Evolutionary conservation across 495 filamentous ascomycete species (phyloP).

Genomic region (Schizothecium vesticola): DNA sequence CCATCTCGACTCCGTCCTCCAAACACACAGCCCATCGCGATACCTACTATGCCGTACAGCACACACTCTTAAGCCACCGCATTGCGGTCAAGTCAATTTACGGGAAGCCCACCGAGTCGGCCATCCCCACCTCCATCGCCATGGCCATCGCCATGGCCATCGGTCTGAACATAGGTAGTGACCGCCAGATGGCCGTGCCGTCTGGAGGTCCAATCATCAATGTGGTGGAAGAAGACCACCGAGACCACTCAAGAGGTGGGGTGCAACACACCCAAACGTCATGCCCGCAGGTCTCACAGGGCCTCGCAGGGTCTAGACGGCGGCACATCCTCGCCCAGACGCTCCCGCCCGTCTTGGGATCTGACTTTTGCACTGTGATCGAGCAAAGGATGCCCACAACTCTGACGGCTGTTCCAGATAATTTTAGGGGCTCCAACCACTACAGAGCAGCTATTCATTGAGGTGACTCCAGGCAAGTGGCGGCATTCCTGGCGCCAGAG

Average conservation of each 20-base stretch:
- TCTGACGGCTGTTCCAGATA: not conserved
- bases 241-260: not conserved
- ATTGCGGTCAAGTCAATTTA: not conserved
- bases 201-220: not conserved
- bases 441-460: not conserved
- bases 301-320: not conserved
- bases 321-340: conserved; percentile 1
- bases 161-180: not conserved
- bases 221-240: not conserved
- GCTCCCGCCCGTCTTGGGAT: conserved; percentile 10
- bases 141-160: not conserved
- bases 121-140: no score
- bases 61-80: not conserved
- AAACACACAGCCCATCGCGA: not conserved
- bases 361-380: conserved; percentile 23
- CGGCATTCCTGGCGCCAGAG: not conserved
- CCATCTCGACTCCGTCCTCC: not conserved
- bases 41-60: not conserved
- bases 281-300: conserved; percentile 10
- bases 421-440: conserved; percentile 7
- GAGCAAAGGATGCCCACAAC: not conserved
- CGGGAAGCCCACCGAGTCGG: no score
- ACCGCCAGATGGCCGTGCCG: no score
- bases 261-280: conserved; percentile 7
- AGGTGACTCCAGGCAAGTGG: no score